These are phyloP conservation scores for Boletus fagicola DNA, from an alignment of 768 basidiomycete species.

Conservation along the genomic window DNA sequence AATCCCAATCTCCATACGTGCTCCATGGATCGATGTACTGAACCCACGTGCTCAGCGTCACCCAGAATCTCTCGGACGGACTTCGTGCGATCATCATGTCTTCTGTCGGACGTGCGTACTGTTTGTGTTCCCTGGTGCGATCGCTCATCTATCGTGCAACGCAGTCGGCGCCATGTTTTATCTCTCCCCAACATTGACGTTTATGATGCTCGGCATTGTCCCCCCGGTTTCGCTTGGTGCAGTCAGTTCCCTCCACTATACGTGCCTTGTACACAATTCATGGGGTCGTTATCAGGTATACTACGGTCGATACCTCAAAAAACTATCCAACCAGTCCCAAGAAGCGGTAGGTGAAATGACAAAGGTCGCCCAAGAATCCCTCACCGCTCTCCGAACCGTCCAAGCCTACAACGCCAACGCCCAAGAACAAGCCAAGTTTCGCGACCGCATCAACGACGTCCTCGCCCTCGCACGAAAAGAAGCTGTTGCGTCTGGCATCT, in stretches of 20 bases:
- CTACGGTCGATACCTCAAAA: constrained; percentile 93
- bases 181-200: constrained; percentile 82
- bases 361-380: constrained; percentile 82
- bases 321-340: constrained; percentile 87
- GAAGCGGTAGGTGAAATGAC: constrained; percentile 97
- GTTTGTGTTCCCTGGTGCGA: neutral
- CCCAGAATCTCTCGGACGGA: constrained; percentile 79
- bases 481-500: constrained; percentile 86
- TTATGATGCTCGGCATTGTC: constrained; percentile 91
- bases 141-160: neutral
- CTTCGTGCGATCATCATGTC: constrained; percentile 87
- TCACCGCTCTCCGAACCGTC: constrained; percentile 82
- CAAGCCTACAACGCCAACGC: constrained; percentile 86
- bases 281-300: constrained; percentile 59
- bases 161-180: constrained; percentile 94
- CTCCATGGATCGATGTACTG: neutral
- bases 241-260: constrained; percentile 39
- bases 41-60: constrained; percentile 41
- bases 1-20: neutral
- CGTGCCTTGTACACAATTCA: constrained; percentile 10
- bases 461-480: constrained; percentile 80
- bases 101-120: constrained; percentile 78
- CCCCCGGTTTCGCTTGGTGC: constrained; percentile 86
- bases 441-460: constrained; percentile 59
- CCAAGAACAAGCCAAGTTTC: constrained; percentile 77